phyloP scores from a whole-genome alignment of 1,284 basidiomycete genomes.

The Marasmius sp. region DNA sequence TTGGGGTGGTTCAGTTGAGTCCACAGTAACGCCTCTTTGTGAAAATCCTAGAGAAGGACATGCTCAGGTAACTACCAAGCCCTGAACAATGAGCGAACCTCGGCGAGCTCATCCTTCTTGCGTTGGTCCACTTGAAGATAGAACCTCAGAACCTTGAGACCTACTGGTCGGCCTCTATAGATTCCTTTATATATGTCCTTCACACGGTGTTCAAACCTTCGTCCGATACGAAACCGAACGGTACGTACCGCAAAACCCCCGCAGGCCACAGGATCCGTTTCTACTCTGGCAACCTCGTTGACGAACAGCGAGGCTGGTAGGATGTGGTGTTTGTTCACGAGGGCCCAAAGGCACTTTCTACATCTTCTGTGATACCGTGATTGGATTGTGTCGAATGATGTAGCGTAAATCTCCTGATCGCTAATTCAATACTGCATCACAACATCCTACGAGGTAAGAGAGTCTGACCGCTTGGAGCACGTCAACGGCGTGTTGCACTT shows the following conservation, averaged over 20 bases:
- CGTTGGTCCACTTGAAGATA: background rate
- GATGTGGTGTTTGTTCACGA: background rate
- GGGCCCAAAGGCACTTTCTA: background rate
- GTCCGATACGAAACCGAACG: background rate
- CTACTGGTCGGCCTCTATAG: background rate
- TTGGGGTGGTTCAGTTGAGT: conserved; percentile 12
- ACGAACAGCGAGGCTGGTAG: background rate
- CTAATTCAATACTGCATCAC: too few species aligned
- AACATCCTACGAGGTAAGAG: too few species aligned
- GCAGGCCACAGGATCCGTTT: background rate
- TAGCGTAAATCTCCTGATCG: too few species aligned
- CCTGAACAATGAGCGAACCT: background rate
- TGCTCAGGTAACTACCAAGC: too few species aligned
- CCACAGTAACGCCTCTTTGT: conserved; percentile 14
- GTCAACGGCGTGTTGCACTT: too few species aligned
- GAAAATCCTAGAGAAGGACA: conserved; percentile 5
- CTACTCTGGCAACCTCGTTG: background rate
- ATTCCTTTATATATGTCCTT: conserved; percentile 13
- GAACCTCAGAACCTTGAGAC: conserved; percentile 12
- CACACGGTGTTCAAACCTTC: too few species aligned
- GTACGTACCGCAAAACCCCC: background rate
- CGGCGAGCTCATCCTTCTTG: background rate
- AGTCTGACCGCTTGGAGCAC: too few species aligned
- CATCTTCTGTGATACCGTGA: background rate
- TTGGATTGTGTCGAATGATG: background rate